Percentiles rank a stretch among this genome's conserved stretches.
These are phyloP conservation scores for Diaporthe ilicicola DNA, from an alignment of 2,329 filamentous ascomycete species.

Conservation along the genomic window DNA sequence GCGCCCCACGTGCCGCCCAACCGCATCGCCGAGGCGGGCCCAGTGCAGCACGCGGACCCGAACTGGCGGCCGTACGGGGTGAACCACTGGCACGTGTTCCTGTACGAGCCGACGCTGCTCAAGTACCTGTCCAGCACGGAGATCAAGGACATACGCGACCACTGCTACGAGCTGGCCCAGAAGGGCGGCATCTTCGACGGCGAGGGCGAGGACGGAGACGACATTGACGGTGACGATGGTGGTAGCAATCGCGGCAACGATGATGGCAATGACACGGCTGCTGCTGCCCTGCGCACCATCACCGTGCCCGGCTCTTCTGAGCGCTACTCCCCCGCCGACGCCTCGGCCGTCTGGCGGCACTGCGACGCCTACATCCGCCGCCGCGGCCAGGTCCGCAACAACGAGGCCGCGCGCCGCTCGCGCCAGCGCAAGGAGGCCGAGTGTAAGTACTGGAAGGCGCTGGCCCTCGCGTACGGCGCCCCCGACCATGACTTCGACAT, in stretches of 20 bases:
- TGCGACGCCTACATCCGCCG: slow-evolving; percentile 31
- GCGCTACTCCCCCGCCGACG: slow-evolving; percentile 21
- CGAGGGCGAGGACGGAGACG: background rate
- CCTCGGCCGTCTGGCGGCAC: slow-evolving; percentile 29
- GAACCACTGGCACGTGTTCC: slow-evolving; percentile 30
- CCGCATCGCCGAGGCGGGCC: slow-evolving; percentile 25
- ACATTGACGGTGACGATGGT: too few species aligned
- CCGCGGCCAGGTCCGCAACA: slow-evolving; percentile 32
- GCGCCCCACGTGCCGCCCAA: background rate
- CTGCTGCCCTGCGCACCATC: background rate
- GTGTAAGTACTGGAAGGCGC: slow-evolving; percentile 27
- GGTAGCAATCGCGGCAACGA: too few species aligned
- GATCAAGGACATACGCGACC: slow-evolving; percentile 31
- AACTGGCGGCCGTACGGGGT: slow-evolving; percentile 25
- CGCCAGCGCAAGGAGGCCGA: slow-evolving; percentile 28
- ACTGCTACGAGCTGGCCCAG: slow-evolving; percentile 25
- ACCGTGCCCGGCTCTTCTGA: background rate
- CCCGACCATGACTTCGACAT: slow-evolving; percentile 20
- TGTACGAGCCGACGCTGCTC: background rate
- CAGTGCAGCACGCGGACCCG: slow-evolving; percentile 19
- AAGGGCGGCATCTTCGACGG: background rate
- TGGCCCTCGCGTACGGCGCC: slow-evolving; percentile 24
- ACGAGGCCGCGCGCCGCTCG: slow-evolving; percentile 25
- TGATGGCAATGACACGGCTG: background rate
- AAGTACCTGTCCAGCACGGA: slow-evolving; percentile 26